A percentile compares a stretch with the other conserved stretches of the same genome.
Evolutionary conservation across 495 filamentous ascomycete genomes (phyloP).

Genomic region (Acidomyces sp.): DNA sequence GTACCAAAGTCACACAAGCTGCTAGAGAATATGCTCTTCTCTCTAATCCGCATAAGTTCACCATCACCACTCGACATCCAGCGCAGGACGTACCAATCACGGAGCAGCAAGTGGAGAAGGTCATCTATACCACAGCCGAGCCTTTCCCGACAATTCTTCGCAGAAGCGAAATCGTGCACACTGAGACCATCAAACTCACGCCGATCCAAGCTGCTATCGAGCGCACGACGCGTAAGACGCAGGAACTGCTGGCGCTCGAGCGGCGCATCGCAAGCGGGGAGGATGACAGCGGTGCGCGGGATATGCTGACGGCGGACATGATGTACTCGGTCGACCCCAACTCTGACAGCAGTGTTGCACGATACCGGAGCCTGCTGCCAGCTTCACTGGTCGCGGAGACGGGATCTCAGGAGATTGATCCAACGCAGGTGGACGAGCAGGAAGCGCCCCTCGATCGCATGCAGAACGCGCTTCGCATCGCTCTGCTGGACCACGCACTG

Average conservation of each 20-base stretch:
- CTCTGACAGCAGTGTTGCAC: conserved; percentile 56
- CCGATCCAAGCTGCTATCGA: conserved; percentile 82
- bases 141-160: conserved; percentile 84
- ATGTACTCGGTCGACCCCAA: conserved; percentile 55
- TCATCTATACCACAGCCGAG: conserved; percentile 70
- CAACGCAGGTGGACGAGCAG: conserved; percentile 27
- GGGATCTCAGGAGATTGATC: conserved; percentile 26
- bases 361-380: conserved; percentile 62
- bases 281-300: conserved; percentile 39
- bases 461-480: conserved; percentile 72
- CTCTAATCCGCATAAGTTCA: conserved; percentile 58
- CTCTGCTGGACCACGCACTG: conserved; percentile 78
- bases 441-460: conserved; percentile 47
- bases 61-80: conserved; percentile 54
- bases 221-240: conserved; percentile 79
- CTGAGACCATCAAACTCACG: conserved; percentile 50
- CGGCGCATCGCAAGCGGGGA: conserved; percentile 64
- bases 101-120: conserved; percentile 72
- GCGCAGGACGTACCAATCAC: conserved; percentile 45
- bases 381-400: conserved; percentile 33
- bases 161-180: conserved; percentile 66
- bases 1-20: conserved; percentile 64
- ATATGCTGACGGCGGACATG: conserved; percentile 57
- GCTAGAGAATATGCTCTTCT: conserved; percentile 76
- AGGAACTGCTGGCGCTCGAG: conserved; percentile 65